Conservation (phyloP, 495 filamentous ascomycete species). For the Penicillium mononematosum region DNA sequence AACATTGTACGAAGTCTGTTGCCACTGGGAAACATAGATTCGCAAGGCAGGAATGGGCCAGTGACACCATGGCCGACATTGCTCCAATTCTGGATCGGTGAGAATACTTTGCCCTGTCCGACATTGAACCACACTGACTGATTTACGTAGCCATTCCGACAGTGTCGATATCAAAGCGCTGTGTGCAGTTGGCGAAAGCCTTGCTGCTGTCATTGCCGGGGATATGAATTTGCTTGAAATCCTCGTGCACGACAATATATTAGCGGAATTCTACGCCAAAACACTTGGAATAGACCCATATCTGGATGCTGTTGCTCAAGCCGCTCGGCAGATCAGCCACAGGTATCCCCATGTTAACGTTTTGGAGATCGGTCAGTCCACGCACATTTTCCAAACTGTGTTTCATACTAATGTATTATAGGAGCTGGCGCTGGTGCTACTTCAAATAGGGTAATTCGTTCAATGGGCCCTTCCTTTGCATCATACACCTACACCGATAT, state of each 20-base stretch:
- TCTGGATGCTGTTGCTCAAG: slow-evolving; percentile 21
- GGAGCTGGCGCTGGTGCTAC: slow-evolving; percentile 42
- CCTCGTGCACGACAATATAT: slow-evolving; percentile 39
- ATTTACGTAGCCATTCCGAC: slow-evolving; percentile 15
- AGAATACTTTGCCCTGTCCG: background rate
- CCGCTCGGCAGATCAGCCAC: slow-evolving; percentile 34
- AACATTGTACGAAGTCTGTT: slow-evolving; percentile 15
- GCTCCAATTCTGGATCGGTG: slow-evolving; percentile 32
- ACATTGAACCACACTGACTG: slow-evolving; percentile 1
- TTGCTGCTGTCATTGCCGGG: slow-evolving; percentile 38
- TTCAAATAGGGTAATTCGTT: slow-evolving; percentile 34
- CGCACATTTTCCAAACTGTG: background rate
- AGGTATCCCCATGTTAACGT: slow-evolving; percentile 33
- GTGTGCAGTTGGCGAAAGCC: slow-evolving; percentile 34
- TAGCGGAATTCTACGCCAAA: slow-evolving; percentile 40
- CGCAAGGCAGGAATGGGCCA: slow-evolving; percentile 30
- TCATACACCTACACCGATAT: slow-evolving; percentile 56
- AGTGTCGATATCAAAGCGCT: slow-evolving; percentile 28
- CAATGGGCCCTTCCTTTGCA: slow-evolving; percentile 15
- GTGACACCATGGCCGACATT: slow-evolving; percentile 36
- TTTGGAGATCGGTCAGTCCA: slow-evolving; percentile 36
- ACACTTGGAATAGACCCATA: slow-evolving; percentile 19
- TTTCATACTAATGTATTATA: slow-evolving; percentile 6
- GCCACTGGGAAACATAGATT: slow-evolving; percentile 16
- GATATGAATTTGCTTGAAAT: slow-evolving; percentile 42